Conservation (phyloP, 441 rosid species). For the Bocquillonia castaneifolia region DNA sequence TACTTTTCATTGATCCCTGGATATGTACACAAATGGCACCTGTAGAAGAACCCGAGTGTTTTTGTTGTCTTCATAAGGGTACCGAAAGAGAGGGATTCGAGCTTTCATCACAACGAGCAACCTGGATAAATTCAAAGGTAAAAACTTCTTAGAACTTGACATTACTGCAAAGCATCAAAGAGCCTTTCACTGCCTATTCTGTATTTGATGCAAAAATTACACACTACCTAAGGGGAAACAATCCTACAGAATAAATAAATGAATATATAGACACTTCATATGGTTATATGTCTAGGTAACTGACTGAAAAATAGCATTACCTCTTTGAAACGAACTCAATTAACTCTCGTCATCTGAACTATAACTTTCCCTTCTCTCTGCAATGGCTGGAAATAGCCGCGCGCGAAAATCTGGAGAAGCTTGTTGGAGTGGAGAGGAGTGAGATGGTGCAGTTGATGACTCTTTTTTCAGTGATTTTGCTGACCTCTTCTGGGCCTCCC, state of each 20-base stretch:
- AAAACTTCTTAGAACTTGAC: neutral
- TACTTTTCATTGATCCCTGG: neutral
- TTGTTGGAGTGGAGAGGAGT: slow-evolving; percentile 41
- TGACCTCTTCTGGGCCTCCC: slow-evolving; percentile 43
- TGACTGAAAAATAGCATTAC: slow-evolving; percentile 10
- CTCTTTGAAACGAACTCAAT: neutral
- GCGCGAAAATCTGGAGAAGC: slow-evolving; percentile 47
- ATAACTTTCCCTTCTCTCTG: slow-evolving; percentile 39
- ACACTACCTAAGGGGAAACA: neutral
- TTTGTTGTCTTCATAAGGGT: neutral
- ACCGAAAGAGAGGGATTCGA: neutral
- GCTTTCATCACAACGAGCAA: neutral
- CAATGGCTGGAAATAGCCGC: slow-evolving; percentile 63
- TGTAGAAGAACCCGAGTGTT: neutral
- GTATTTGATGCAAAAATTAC: neutral
- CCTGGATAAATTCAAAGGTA: neutral
- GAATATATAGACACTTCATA: neutral
- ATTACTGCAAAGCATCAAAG: neutral
- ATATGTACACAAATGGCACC: neutral
- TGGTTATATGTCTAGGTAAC: neutral
- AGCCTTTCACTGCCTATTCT: neutral
- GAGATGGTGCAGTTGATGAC: slow-evolving; percentile 41
- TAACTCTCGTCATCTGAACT: slow-evolving; percentile 40
- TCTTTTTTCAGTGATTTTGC: slow-evolving; percentile 49
- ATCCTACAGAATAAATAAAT: neutral